Conservation (phyloP, 495 filamentous ascomycete genomes). For the Pseudomonodictys pantanalensis region DNA sequence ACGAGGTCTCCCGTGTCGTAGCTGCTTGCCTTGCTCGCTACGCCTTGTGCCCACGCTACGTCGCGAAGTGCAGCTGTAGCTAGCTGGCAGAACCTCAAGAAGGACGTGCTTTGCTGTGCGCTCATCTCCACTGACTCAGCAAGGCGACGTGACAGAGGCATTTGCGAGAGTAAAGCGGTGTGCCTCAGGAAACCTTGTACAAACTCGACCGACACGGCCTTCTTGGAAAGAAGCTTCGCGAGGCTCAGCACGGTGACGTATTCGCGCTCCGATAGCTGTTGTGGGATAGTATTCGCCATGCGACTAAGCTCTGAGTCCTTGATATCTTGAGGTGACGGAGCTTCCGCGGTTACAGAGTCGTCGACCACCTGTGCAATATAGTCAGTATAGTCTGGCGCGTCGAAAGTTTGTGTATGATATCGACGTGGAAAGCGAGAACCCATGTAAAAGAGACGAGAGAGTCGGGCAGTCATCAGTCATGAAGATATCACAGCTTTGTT, state of each 20-base stretch:
- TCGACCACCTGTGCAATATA: too few species aligned
- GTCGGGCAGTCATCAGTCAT: too few species aligned
- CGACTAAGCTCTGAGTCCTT: too few species aligned
- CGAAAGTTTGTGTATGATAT: too few species aligned
- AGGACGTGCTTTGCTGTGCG: constrained; percentile 18
- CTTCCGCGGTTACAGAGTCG: too few species aligned
- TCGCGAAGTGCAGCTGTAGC: constrained; percentile 7
- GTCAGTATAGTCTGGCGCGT: too few species aligned
- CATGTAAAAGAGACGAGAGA: too few species aligned
- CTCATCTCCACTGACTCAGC: neutral
- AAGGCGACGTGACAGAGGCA: constrained; percentile 36
- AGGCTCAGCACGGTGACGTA: constrained; percentile 12
- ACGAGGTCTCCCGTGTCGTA: constrained; percentile 61
- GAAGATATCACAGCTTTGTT: too few species aligned
- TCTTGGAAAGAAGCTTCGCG: neutral
- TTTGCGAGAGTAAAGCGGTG: constrained; percentile 35
- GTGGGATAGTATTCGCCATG: too few species aligned
- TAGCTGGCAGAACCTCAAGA: constrained; percentile 15
- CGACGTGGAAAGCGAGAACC: too few species aligned
- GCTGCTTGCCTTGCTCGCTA: neutral
- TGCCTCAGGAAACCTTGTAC: constrained; percentile 37
- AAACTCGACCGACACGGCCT: neutral
- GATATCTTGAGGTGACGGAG: too few species aligned
- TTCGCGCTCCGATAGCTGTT: constrained; percentile 22
- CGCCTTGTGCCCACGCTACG: constrained; percentile 12